Base-by-base conservation (phyloP, 768 basidiomycete genomes). In the Trametes elegans region DNA sequence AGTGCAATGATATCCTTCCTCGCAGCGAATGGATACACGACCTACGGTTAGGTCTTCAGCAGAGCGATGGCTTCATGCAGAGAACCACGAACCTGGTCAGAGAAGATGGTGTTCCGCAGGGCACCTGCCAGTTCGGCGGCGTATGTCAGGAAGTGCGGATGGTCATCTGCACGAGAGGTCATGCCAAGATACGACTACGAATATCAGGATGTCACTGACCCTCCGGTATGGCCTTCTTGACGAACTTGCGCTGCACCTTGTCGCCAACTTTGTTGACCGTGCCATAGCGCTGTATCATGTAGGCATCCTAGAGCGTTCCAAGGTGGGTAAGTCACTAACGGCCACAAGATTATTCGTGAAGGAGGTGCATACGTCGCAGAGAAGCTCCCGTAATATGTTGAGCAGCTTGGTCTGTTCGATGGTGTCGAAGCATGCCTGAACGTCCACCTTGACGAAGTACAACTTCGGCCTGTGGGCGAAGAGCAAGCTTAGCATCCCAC, bases 381-480 rank as follows among this genome's bases (percentile, higher is more conserved):
- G 75, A 3, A 98, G 65, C 3, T 82, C 72, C 9, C 80, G 77
- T 24, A 98, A 70, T 32, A 99, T 90, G 34, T 81, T 76, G 28
- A 98, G 70, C 39, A 99, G 71, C 63, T 87, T 94, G 7, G 81
- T 77, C 69, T 98, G 97, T 29, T 93, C 85, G 54, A 98, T 98
- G 0, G 90, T 93, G 71, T 99, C 97, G 74, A 98, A 99, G 62
- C 94, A 97, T 7, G 96, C 87, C 57, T 88, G 88, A 16, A 98
- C 93, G 66, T 99, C 97, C 23, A 97, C 83, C 70, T 99, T 99
- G 46, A 94, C 95, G 63, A 99, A 96, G 70, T 94, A 98, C 6
- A 98, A 70, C 59, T 84, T 84, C 0, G 95, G 93, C 32, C 95
- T 96, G 47, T n/a, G n/a, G n/a, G n/a, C n/a, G 10, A 36, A 16